Conservation (phyloP, 179 eudicot genomes). For the Beta corolliflora region DNA sequence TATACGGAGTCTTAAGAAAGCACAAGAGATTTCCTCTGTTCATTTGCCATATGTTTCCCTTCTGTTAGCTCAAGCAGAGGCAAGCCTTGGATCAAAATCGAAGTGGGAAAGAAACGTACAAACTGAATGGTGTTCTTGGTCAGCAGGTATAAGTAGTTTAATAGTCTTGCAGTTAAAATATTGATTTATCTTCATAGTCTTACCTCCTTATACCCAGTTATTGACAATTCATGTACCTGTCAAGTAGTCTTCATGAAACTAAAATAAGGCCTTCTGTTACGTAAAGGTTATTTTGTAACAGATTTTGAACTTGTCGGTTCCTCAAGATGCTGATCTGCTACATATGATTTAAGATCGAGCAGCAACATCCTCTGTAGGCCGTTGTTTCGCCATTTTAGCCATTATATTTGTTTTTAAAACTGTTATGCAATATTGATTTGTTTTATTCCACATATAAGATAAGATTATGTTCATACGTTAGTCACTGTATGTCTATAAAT, state of each 20-base stretch:
- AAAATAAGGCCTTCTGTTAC: no score
- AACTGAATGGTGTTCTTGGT: constrained; percentile 87
- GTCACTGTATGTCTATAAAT: no score
- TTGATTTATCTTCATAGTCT: neutral
- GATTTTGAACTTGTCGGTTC: no score
- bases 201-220: neutral
- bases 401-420: no score
- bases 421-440: no score
- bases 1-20: constrained; percentile 70
- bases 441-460: no score
- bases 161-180: neutral
- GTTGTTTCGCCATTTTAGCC: no score
- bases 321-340: no score
- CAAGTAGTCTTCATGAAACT: neutral
- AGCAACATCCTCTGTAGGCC: no score
- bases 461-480: no score
- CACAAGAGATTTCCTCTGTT: constrained; percentile 45
- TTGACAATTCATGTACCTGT: neutral
- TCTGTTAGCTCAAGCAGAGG: constrained; percentile 95
- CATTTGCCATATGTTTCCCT: constrained; percentile 65
- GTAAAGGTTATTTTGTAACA: no score
- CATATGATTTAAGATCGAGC: no score
- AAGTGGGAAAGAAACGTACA: constrained; percentile 73
- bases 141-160: constrained; percentile 60
- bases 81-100: constrained; percentile 70